phyloP scores from a whole-genome alignment of 2,329 filamentous ascomycete genomes.

The Trichoderma harzianum region DNA sequence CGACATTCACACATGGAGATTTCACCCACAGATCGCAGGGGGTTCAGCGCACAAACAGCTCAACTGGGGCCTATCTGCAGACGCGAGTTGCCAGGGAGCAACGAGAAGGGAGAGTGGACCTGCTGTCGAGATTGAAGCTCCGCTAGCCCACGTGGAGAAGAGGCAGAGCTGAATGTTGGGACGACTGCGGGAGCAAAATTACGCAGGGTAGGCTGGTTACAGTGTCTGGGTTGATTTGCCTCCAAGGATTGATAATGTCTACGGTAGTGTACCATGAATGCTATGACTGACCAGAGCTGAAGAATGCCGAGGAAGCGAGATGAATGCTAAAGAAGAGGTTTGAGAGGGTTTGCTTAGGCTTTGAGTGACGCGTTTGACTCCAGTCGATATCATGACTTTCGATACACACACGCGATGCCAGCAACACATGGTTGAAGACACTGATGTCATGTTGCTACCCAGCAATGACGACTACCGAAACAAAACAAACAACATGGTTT shows the following conservation, averaged over 20 bases:
- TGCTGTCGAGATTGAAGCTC: background rate
- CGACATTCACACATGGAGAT: background rate
- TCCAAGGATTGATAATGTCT: background rate
- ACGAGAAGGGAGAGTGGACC: background rate
- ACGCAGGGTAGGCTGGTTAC: background rate
- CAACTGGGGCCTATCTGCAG: too few species aligned
- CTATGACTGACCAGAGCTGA: background rate
- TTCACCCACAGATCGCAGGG: background rate
- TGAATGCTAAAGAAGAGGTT: background rate
- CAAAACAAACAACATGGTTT: background rate
- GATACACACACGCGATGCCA: background rate
- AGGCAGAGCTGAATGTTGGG: background rate
- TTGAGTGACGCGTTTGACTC: background rate
- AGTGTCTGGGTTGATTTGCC: background rate
- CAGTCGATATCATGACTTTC: background rate
- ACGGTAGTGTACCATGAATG: background rate
- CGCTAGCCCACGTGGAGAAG: conserved; percentile 6
- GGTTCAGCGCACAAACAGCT: conserved; percentile 1
- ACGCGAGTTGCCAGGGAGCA: background rate
- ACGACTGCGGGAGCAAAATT: background rate
- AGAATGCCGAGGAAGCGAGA: background rate
- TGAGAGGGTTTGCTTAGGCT: background rate
- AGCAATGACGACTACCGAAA: background rate
- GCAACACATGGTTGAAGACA: background rate
- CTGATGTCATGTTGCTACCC: background rate